Base-by-base conservation (phyloP, 176 grass and related monocot species). In the Saccharum officinarum region DNA sequence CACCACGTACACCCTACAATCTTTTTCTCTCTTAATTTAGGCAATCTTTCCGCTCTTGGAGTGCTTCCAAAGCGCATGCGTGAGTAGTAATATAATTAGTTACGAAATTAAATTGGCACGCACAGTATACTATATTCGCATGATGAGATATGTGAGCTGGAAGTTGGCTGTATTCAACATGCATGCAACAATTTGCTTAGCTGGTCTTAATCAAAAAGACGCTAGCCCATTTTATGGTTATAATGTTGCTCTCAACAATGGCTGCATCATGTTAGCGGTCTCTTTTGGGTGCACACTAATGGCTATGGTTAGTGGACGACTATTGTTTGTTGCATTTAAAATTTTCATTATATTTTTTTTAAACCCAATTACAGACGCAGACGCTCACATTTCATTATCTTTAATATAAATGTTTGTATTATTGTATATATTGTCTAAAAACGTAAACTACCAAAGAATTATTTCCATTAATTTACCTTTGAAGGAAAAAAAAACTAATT, bases 61-160 rank as follows among this genome's bases (percentile, higher is more conserved):
- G 55, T 12, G 39, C 50, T 63, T 46, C 61, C 59, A 83, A 83
- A 83, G 73, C 50, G 50, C 86, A 87, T 83, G 71, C 50, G 79
- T 20, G 50, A 54, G 57, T 61, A 11, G 8, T 60, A 60, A 23
- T 82, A 65, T 70, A 69, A 44, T 60, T 20, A 25, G 28, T 67
- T 28, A 28, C 28, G 28, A 18, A 69, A 40, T 11, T 70, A 40
- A 40, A 70, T 70, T 41, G 37, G 17, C 36, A 40, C 10, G 22
- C 22, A 42, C 69, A 55, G 47, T 52, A 52, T 4, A 4, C 0
- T 36, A 23, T 77, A 26, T 15, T 47, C 13, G 70, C 33, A n/a
- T n/a, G n/a, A 82, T 82, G 78, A 87, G 41, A 70, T 36, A 23
- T 81, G 30, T 84, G 87, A 88, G 87, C 87, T 89, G 87, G 87